Evolutionary conservation across 2,329 filamentous ascomycete species (phyloP), one percentile per base, ranked within the genome.

Genomic region (Lachnellula occidentalis): DNA sequence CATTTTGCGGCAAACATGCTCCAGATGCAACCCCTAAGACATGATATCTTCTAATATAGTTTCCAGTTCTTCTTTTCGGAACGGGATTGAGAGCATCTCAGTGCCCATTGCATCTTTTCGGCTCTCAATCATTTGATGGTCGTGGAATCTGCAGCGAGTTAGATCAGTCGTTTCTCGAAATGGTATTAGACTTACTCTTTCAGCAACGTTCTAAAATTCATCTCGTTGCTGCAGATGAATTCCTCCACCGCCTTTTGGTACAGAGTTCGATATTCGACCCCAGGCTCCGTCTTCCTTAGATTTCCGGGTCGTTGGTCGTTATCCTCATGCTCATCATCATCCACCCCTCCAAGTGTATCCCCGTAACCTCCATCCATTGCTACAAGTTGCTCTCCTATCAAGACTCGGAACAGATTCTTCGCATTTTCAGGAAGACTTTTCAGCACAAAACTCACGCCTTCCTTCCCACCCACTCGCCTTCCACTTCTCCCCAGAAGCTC

Each of bases 191-290:
- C 83, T 59, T 72, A 94, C 80, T 99, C 94, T 73, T 97, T 97
- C 59, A 99, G 73, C 68, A 99, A 71, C 24, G 92, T 96, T 57
- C 94, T 81, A 74, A 97, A 97, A 58, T 90, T 91, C 81, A 97
- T 91, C 74, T 97, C 94, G 57, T 88, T 96, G 64, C 89, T 94
- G 70, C 92, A 96, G 48, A 99, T 94, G 70, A 99, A 97, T 67
- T 96, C 91, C 72, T 96, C 92, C 5, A 92, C 87, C 2, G 94
- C 92, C 74, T 96, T 96, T 69, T 95, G 91, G 68, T 97, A 99
- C 60, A 99, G 72, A 63, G 90, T 86, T 21, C 90, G 80, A 69
- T 96, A 97, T 73, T 97, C 92, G 15, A 99, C 84, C 0, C 88
- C 91, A 2, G 82, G 65, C 24, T 76, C 73, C 48, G 36, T 51